These are phyloP conservation scores for Hymenochaete sp. DNA, from an alignment of 1,284 basidiomycete genomes.

Conservation along the genomic window DNA sequence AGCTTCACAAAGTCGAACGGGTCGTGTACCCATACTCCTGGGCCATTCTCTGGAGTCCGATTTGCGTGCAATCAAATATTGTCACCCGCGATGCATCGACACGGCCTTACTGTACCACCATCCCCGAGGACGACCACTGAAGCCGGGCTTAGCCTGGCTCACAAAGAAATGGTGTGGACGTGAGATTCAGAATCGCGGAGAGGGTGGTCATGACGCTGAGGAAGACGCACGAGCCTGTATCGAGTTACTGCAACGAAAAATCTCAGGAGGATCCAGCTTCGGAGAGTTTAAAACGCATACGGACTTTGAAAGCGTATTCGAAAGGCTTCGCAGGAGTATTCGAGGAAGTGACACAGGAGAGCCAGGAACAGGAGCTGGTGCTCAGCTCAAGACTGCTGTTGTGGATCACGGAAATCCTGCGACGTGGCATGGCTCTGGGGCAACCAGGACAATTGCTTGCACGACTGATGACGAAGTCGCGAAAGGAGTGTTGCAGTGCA, in stretches of 20 bases:
- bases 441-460: slow-evolving; percentile 66
- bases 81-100: slow-evolving; percentile 80
- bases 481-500: slow-evolving; percentile 46
- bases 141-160: slow-evolving; percentile 88
- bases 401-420: slow-evolving; percentile 80
- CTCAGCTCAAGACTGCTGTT: slow-evolving; percentile 45
- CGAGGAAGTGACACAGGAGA: slow-evolving; percentile 30
- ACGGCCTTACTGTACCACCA: slow-evolving; percentile 85
- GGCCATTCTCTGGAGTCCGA: slow-evolving; percentile 93
- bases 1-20: slow-evolving; percentile 38
- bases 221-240: slow-evolving; percentile 85
- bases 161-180: slow-evolving; percentile 82
- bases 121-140: slow-evolving; percentile 78
- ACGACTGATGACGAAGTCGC: slow-evolving; percentile 69
- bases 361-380: slow-evolving; percentile 25
- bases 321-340: slow-evolving; percentile 57
- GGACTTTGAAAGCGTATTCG: slow-evolving; percentile 81
- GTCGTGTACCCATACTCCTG: slow-evolving; percentile 74
- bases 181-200: slow-evolving; percentile 73
- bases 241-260: slow-evolving; percentile 74
- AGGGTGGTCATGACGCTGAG: slow-evolving; percentile 82
- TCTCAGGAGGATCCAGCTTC: slow-evolving; percentile 70
- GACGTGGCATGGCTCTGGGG: slow-evolving; percentile 76
- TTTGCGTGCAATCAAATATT: slow-evolving; percentile 73
- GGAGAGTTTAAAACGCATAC: slow-evolving; percentile 68